Evolutionary conservation across 164 flowering plant genomes (phyloP).

Genomic region (Dillenia suffruticosa): DNA sequence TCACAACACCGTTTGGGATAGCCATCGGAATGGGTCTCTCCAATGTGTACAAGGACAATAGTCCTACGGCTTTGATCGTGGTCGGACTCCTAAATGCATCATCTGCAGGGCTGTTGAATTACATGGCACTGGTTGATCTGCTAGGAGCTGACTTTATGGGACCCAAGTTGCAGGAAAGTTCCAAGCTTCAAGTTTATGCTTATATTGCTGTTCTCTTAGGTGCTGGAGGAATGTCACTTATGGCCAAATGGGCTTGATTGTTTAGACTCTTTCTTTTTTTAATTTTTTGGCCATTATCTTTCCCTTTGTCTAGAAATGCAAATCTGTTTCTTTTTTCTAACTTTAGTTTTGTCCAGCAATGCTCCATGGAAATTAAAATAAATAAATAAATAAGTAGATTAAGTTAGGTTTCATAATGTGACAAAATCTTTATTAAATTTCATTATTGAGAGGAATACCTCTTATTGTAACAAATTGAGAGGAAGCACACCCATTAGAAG

Average conservation of each 20-base stretch:
- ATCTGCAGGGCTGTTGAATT: conserved; percentile 21
- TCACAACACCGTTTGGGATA: conserved; percentile 18
- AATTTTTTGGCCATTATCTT: too few relatives aligned
- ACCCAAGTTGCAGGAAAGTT: conserved; percentile 10
- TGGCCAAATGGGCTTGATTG: conserved; percentile 20
- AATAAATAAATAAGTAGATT: too few relatives aligned
- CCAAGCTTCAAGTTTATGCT: conserved; percentile 11
- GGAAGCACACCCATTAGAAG: too few relatives aligned
- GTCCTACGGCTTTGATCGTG: conserved; percentile 15
- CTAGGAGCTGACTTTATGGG: conserved; percentile 18
- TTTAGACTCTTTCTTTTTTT: too few relatives aligned
- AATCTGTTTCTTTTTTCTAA: too few relatives aligned
- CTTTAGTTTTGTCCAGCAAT: too few relatives aligned
- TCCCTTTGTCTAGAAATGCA: too few relatives aligned
- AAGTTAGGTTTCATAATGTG: too few relatives aligned
- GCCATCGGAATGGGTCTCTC: conserved; percentile 9
- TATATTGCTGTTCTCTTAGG: conserved; percentile 19
- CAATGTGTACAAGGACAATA: conserved; percentile 13
- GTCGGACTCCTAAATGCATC: conserved; percentile 17
- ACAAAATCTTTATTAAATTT: too few relatives aligned
- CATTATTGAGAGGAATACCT: too few relatives aligned
- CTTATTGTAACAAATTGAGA: too few relatives aligned
- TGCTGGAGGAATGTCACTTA: conserved; percentile 20
- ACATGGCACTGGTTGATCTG: conserved; percentile 24
- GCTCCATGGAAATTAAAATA: too few relatives aligned